Evolutionary conservation across 208 protist genomes (phyloP).

Genomic region (Acanthamoeba castellanii): DNA sequence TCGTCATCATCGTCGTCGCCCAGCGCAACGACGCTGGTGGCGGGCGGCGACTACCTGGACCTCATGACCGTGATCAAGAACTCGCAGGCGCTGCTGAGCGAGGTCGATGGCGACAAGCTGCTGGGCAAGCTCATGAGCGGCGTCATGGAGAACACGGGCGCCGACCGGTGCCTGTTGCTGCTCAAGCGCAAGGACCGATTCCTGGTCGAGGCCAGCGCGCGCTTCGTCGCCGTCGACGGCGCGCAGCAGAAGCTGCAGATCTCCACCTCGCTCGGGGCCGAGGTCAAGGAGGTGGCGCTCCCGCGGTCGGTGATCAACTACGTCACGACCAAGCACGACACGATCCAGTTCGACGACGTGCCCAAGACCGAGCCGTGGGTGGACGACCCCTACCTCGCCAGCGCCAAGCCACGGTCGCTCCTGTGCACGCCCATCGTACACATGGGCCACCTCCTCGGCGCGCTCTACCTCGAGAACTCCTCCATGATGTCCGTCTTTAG

Average conservation of each 20-base stretch:
- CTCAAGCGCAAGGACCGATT: not conserved
- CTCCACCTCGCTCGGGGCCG: not conserved
- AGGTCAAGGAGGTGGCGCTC: not conserved
- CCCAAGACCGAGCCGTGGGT: not conserved
- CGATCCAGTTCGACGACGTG: slow-evolving; percentile 3
- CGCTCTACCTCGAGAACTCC: not conserved
- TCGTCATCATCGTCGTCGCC: not conserved
- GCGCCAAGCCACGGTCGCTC: not conserved
- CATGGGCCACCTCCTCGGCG: not conserved
- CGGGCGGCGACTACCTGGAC: not conserved
- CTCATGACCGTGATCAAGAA: slow-evolving; percentile 23
- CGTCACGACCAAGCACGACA: not conserved
- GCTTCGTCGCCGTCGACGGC: not conserved
- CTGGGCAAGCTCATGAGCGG: slow-evolving; percentile 57
- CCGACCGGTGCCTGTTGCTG: not conserved
- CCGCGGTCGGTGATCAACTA: slow-evolving; percentile 11
- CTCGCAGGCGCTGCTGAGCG: slow-evolving; percentile 25
- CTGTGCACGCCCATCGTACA: slow-evolving; percentile 21
- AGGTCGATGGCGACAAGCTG: slow-evolving; percentile 55
- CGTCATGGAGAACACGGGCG: slow-evolving; percentile 50
- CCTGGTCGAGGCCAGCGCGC: not conserved
- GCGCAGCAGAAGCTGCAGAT: not conserved
- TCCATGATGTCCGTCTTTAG: not conserved
- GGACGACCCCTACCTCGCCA: not conserved
- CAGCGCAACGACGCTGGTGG: not conserved